Base-by-base conservation (phyloP, 176 grass and related monocot species). In the Chrysopogon serrulatus region DNA sequence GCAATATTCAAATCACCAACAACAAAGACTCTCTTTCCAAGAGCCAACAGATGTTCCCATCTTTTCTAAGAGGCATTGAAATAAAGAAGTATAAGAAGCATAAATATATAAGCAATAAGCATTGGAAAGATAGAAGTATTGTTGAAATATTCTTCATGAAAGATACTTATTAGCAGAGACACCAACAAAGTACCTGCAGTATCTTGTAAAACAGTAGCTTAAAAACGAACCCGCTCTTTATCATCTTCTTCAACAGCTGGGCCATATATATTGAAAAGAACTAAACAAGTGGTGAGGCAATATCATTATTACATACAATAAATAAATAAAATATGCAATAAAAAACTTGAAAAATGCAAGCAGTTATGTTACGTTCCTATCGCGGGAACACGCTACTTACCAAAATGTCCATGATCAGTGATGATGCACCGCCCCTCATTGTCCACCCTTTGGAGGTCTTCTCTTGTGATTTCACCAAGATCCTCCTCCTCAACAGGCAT, bases 1-100 rank as follows among this genome's bases (percentile, higher is more conserved):
- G 96, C 93, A 86, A 96, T 99, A 86, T 99, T 99, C 31, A 99
- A 85, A 92, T 99, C 96, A 40, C 96, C 96, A 87, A 92, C 96
- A 84, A 96, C 81, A 63, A 99, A 90, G 37, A 94, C 83, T 90
- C 96, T 99, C 65, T 89, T 99, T 68, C 96, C 96, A 15, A 87
- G 73, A 44, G 86, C 44, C 79, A 94, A 63, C 64, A 96, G 65
- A 87, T 77, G 79, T 54, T 99, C 86, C 93, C 93, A 96, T 84
- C 91, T 89, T 96, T 82, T 99, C 96, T 99, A 86, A 30, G 76
- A 92, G n/a, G 73, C 57, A 84, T 39, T 51, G 60, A 42, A 75
- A 77, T 86, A 66, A 68, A 51, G 4, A 79, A 84, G 35, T 71
- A 73, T 73, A 82, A 56, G 21, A 80, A 53, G 77, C 59, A 49